Evolutionary conservation across 2,329 filamentous ascomycete genomes (phyloP).

Genomic region (Botrytis byssoidea): DNA sequence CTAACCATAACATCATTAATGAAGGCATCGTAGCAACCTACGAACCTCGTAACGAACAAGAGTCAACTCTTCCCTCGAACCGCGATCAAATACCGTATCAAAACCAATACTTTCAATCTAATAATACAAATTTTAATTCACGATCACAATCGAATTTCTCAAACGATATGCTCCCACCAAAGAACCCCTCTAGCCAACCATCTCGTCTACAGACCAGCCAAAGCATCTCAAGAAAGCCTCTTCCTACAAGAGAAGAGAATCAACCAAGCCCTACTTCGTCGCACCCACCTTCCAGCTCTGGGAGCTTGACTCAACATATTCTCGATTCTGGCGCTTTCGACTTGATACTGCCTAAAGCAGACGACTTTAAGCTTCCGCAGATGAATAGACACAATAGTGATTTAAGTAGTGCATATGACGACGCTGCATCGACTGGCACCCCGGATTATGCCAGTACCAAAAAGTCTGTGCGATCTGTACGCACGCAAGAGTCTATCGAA

Average conservation of each 20-base stretch:
- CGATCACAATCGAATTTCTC: conserved; percentile 26
- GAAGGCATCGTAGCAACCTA: conserved; percentile 40
- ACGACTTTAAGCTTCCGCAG: conserved; percentile 21
- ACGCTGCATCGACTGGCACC: conserved; percentile 61
- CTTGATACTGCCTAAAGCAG: conserved; percentile 28
- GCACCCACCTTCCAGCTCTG: conserved; percentile 41
- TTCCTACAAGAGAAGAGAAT: conserved; percentile 45
- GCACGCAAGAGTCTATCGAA: conserved; percentile 52
- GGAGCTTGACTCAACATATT: conserved; percentile 44
- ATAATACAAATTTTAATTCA: conserved; percentile 19
- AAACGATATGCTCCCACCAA: conserved; percentile 17
- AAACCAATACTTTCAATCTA: conserved; percentile 17
- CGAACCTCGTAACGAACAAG: conserved; percentile 22
- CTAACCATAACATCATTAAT: conserved; percentile 38
- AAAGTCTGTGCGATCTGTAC: conserved; percentile 32
- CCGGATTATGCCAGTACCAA: conserved; percentile 74
- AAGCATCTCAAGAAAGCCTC: conserved; percentile 52
- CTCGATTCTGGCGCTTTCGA: conserved; percentile 52
- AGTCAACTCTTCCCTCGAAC: conserved; percentile 18
- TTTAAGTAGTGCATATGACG: conserved; percentile 55
- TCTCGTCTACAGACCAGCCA: conserved; percentile 41
- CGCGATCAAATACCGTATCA: conserved; percentile 25
- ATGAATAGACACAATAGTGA: conserved; percentile 39
- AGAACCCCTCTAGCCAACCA: background rate
- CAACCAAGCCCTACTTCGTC: conserved; percentile 43